Conservation (phyloP, 2,329 filamentous ascomycete species). For the Ascochyta rabiei region DNA sequence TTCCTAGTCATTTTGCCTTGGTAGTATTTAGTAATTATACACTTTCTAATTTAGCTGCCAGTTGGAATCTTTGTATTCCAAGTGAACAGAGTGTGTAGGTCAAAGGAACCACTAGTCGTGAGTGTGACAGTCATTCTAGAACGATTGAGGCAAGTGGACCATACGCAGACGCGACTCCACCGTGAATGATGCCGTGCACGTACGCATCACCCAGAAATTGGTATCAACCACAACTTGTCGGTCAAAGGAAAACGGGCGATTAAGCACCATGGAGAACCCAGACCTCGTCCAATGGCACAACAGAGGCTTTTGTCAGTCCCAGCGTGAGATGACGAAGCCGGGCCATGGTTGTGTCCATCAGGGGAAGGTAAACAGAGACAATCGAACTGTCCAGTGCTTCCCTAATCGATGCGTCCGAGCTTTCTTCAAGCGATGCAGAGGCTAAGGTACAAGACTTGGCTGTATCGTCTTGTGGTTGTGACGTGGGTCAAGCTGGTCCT, state of each 20-base stretch:
- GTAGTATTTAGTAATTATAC: too few relatives aligned
- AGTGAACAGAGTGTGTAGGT: too few relatives aligned
- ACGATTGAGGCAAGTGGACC: neutral
- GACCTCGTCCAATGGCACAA: neutral
- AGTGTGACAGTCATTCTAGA: neutral
- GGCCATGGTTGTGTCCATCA: neutral
- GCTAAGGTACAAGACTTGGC: neutral
- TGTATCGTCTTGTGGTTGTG: neutral
- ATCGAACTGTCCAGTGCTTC: neutral
- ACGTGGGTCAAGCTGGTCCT: too few relatives aligned
- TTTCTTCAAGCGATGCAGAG: neutral
- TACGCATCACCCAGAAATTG: neutral
- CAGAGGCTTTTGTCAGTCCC: neutral
- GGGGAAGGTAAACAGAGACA: neutral
- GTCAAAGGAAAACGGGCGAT: neutral
- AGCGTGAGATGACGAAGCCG: neutral
- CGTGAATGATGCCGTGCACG: neutral
- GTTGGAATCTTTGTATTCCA: too few relatives aligned
- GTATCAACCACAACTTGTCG: neutral
- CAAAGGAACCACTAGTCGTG: neutral
- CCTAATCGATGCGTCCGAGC: neutral
- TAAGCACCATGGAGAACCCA: neutral
- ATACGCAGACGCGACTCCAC: neutral
- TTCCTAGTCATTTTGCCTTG: too few relatives aligned
- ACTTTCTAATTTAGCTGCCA: too few relatives aligned